These are phyloP conservation scores for Syncephalastrum sp. DNA, from an alignment of 371 early-diverging fungal species.

Conservation along the genomic window DNA sequence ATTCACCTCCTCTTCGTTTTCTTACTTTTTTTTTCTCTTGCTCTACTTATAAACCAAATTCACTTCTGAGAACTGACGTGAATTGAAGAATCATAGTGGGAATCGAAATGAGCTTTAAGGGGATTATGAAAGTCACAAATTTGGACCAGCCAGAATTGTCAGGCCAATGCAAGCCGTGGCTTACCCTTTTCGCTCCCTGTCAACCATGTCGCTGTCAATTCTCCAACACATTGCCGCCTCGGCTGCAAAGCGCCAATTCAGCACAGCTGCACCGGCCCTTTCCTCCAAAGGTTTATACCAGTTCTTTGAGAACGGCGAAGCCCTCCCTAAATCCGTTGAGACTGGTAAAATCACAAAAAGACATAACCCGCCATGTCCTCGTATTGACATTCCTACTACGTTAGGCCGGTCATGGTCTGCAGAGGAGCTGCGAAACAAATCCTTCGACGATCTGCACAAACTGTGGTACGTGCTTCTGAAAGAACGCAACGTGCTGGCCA, in stretches of 20 bases:
- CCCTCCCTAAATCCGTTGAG: conserved; percentile 63
- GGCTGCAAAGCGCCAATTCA: conserved; percentile 22
- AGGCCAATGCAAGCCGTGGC: background rate
- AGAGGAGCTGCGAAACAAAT: conserved; percentile 87
- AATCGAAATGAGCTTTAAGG: too few relatives aligned
- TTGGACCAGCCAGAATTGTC: too few relatives aligned
- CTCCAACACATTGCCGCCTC: conserved; percentile 11
- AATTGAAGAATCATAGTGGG: too few relatives aligned
- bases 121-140: too few relatives aligned
- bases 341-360: conserved; percentile 52
- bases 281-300: conserved; percentile 72
- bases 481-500: conserved; percentile 90
- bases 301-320: conserved; percentile 82
- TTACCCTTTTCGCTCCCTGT: conserved; percentile 7
- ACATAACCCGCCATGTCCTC: background rate
- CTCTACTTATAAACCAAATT: too few relatives aligned
- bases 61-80: too few relatives aligned
- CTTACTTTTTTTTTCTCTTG: too few relatives aligned
- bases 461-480: conserved; percentile 95
- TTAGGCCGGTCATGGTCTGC: conserved; percentile 92
- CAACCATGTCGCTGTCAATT: conserved; percentile 28
- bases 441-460: conserved; percentile 95
- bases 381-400: background rate
- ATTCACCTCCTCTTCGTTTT: too few relatives aligned
- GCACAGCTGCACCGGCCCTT: conserved; percentile 23